phyloP scores from a whole-genome alignment of 2,329 filamentous ascomycete genomes.

The Xylaria sp. region DNA sequence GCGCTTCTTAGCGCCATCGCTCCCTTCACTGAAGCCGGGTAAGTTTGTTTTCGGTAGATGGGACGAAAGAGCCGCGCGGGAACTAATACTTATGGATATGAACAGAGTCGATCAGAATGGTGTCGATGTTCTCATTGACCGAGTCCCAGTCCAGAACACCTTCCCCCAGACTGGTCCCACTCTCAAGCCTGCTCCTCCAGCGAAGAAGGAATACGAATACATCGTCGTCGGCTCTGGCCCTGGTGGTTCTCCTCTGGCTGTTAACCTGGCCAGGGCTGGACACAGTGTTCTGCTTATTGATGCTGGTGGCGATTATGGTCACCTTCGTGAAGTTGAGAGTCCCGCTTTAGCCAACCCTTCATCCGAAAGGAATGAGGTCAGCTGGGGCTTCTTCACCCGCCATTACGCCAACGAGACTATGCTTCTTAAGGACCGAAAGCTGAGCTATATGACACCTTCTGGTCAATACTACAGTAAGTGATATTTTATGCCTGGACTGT shows the following conservation, averaged over 20 bases:
- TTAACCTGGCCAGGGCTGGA: conserved; percentile 68
- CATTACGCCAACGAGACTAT: conserved; percentile 67
- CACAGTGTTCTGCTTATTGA: conserved; percentile 69
- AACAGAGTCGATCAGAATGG: conserved; percentile 34
- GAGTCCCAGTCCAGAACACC: conserved; percentile 39
- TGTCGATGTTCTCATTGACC: conserved; percentile 38
- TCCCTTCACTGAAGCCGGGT: conserved; percentile 37
- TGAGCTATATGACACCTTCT: conserved; percentile 63
- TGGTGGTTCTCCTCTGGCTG: conserved; percentile 68
- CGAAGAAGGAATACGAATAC: conserved; percentile 64
- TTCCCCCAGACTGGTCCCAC: conserved; percentile 42
- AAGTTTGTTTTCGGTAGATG: background rate
- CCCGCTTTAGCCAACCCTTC: conserved; percentile 64
- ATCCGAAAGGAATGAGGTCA: conserved; percentile 65
- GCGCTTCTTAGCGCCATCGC: conserved; percentile 40
- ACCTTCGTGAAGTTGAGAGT: conserved; percentile 61
- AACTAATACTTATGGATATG: conserved; percentile 4
- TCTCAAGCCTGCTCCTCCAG: conserved; percentile 26
- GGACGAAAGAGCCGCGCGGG: background rate
- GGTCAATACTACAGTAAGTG: conserved; percentile 60
- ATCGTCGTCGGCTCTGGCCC: conserved; percentile 72
- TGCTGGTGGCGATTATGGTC: conserved; percentile 67
- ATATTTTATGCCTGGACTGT: background rate
- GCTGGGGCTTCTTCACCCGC: conserved; percentile 72
- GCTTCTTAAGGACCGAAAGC: conserved; percentile 67